phyloP scores from a whole-genome alignment of 257 asterid species.

The Salvia rosmarinus region DNA sequence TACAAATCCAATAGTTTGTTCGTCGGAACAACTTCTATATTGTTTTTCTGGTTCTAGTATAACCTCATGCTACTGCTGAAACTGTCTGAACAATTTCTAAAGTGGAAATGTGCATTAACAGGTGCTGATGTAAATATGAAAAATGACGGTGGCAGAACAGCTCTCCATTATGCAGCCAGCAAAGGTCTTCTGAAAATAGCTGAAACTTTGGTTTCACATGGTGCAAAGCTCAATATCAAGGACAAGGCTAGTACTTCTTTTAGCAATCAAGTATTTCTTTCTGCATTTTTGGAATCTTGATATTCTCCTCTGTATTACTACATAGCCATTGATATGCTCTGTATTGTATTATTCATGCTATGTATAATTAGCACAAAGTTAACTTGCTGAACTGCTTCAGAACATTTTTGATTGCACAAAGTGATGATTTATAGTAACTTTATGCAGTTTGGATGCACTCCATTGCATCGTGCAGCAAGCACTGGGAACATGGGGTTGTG shows the following conservation, averaged over 20 bases:
- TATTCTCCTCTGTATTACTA: neutral
- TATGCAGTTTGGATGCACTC: conserved; percentile 86
- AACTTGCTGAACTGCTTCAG: neutral
- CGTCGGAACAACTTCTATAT: neutral
- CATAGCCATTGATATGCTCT: neutral
- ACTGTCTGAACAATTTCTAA: conserved; percentile 22
- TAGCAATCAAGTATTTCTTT: conserved; percentile 13
- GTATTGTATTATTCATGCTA: neutral
- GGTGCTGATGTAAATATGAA: conserved; percentile 81
- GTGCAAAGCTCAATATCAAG: conserved; percentile 81
- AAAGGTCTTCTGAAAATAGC: conserved; percentile 81
- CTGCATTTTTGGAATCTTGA: conserved; percentile 4
- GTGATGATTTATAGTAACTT: conserved; percentile 20
- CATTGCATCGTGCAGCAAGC: conserved; percentile 99
- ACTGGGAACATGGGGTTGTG: conserved; percentile 69
- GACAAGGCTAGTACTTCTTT: conserved; percentile 71
- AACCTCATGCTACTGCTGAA: neutral
- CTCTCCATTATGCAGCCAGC: conserved; percentile 99
- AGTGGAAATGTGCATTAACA: conserved; percentile 42
- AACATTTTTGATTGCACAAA: conserved; percentile 18
- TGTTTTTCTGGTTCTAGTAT: neutral
- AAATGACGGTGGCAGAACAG: conserved; percentile 88
- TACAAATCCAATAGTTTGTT: no score
- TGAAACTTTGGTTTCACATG: conserved; percentile 68
- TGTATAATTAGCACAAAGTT: neutral